Base-by-base conservation (phyloP, 116 monocot genomes). In the Papilionanthe hybrid region DNA sequence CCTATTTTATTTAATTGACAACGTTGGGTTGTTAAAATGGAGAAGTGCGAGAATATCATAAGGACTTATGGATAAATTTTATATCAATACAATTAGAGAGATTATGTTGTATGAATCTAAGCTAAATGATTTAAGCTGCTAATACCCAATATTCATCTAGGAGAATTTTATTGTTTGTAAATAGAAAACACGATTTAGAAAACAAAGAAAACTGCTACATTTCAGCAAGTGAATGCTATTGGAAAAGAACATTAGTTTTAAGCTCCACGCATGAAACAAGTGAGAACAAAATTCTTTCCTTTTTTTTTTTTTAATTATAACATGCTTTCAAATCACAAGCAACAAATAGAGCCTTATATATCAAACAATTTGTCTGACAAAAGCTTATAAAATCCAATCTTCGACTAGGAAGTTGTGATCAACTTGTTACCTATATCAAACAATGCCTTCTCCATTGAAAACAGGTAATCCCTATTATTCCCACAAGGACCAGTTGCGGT, bases 391-490 rank as follows among this genome's bases (percentile, higher is more conserved):
- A 30, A 30, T 32, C 25, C 12, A 69, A 5, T 69, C 37, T 3
- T 37, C 3, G 22, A 69, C 19, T 73, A 73, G 1, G 0, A 73
- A n/a, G 73, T 44, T 73, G n/a, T 73, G 44, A n/a, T 73, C 9
- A 42, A 43, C 20, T n/a, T 43, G 43, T 43, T 90, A 98, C 97
- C 92, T 82, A 98, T 98, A 49, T 87, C 86, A 75, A 79, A 82
- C 85, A 98, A 58, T 20, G 98, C 98, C 75, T 90, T 94, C 88
- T 98, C 94, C 48, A 98, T 43, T 50, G 77, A 84, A 86, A 98
- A 98, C 71, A 98, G 72, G 78, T 98, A 98, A 3, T 98, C 98
- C 76, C 93, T 92, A 78, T 94, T 98, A 82, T 98, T 91, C 55
- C 98, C 98, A 53, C 93, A 94, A 17, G 98, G 98, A 49, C 98